phyloP scores from a whole-genome alignment of 352 stramenopile species.

The Globisporangium emineosum region DNA sequence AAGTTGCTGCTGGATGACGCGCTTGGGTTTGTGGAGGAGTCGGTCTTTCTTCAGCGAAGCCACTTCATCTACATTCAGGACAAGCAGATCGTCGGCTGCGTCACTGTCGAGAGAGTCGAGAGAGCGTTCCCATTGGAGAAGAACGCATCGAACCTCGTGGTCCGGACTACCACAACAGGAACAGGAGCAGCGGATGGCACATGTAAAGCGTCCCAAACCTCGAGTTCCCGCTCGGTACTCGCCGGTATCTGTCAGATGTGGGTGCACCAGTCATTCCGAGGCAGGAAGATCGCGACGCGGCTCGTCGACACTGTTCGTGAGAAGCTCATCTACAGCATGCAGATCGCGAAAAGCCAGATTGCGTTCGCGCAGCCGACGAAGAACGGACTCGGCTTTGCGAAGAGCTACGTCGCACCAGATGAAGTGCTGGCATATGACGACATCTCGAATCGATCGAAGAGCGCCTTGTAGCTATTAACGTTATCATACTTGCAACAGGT shows the following conservation, averaged over 20 bases:
- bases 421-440: conserved; percentile 55
- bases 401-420: conserved; percentile 42
- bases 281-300: conserved; percentile 49
- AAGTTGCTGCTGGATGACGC: conserved; percentile 70
- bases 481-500: too few relatives aligned
- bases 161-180: neutral
- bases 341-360: conserved; percentile 39
- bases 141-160: conserved; percentile 7
- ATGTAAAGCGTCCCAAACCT: neutral
- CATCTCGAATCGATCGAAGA: conserved; percentile 4
- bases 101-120: conserved; percentile 52
- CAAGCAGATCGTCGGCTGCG: conserved; percentile 58
- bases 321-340: conserved; percentile 73
- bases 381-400: conserved; percentile 59
- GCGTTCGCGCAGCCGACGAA: conserved; percentile 76
- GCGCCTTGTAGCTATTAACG: neutral
- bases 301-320: conserved; percentile 60
- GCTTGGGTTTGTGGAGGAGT: conserved; percentile 53
- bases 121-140: conserved; percentile 38
- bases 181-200: neutral
- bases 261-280: conserved; percentile 53
- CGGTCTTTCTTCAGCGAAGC: conserved; percentile 49
- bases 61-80: conserved; percentile 62
- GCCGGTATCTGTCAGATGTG: conserved; percentile 72
- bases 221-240: conserved; percentile 18